A percentile compares a stretch with the other conserved stretches of the same genome.
Conservation (phyloP, 768 basidiomycete species). For the Kwoniella mangroviensis region DNA sequence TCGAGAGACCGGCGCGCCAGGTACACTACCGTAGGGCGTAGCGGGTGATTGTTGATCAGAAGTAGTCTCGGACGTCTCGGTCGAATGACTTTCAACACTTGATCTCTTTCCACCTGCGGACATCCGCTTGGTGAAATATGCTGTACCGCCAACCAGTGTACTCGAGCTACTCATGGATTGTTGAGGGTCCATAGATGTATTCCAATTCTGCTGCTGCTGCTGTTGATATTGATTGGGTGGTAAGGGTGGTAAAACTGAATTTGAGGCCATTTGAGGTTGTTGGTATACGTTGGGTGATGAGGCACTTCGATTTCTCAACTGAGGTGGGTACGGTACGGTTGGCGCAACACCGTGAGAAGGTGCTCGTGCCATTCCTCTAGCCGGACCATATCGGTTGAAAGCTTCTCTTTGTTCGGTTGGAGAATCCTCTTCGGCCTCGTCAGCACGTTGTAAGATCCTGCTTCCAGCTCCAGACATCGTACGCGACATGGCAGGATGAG, state of each 20-base stretch:
- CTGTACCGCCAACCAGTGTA: conserved; percentile 45
- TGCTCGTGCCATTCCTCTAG: conserved; percentile 40
- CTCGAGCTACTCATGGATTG: conserved; percentile 29
- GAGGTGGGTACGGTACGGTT: conserved; percentile 40
- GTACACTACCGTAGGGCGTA: conserved; percentile 52
- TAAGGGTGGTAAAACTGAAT: conserved; percentile 21
- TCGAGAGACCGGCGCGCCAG: conserved; percentile 32
- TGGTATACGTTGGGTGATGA: conserved; percentile 60
- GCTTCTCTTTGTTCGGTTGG: conserved; percentile 28
- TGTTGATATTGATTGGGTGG: conserved; percentile 11
- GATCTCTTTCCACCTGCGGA: conserved; percentile 48
- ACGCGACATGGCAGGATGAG: conserved; percentile 17
- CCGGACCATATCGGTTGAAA: conserved; percentile 29
- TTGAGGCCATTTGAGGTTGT: conserved; percentile 32
- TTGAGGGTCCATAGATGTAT: not conserved
- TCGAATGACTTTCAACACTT: conserved; percentile 46
- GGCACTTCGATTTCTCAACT: conserved; percentile 58
- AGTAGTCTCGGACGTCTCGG: conserved; percentile 66
- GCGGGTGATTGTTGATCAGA: conserved; percentile 60
- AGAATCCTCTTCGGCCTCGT: conserved; percentile 44
- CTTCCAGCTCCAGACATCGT: conserved; percentile 23
- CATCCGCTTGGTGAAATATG: conserved; percentile 43
- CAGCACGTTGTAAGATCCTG: conserved; percentile 29
- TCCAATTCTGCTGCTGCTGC: not conserved
- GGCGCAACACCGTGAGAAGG: conserved; percentile 40